phyloP scores from a whole-genome alignment of 23 red algal species.

The Chondrus crispus region DNA sequence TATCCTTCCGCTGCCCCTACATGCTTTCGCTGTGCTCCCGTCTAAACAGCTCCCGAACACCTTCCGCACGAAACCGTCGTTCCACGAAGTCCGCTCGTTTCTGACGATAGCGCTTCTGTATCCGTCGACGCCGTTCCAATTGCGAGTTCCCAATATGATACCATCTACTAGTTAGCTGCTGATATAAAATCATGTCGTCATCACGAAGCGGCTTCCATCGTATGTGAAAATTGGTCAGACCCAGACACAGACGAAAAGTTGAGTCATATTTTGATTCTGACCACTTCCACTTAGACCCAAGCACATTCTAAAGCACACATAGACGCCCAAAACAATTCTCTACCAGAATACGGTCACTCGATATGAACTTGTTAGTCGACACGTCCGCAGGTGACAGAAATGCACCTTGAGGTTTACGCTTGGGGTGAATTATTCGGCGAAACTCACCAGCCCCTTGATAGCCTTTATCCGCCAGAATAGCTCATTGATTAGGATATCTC shows the following conservation, averaged over 20 bases:
- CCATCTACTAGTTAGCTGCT: background rate
- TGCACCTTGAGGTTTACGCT: background rate
- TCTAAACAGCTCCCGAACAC: too few relatives aligned
- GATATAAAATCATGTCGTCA: background rate
- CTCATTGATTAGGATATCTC: background rate
- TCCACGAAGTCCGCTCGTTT: background rate
- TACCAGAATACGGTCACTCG: background rate
- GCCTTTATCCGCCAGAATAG: background rate
- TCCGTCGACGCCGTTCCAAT: background rate
- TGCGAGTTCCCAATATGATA: background rate
- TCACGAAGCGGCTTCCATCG: background rate
- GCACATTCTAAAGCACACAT: background rate
- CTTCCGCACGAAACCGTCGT: background rate
- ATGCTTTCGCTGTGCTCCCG: too few relatives aligned
- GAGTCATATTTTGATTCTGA: background rate
- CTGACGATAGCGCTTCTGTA: background rate
- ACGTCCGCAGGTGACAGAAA: background rate
- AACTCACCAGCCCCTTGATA: conserved; percentile 19
- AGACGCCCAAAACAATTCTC: conserved; percentile 10
- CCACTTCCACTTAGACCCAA: background rate
- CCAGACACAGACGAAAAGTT: background rate
- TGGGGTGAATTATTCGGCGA: background rate
- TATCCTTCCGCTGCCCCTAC: too few relatives aligned
- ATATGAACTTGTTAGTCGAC: background rate
- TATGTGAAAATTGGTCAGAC: background rate